phyloP scores from a whole-genome alignment of 1,284 basidiomycete genomes.

The Anthracocystis setariae region DNA sequence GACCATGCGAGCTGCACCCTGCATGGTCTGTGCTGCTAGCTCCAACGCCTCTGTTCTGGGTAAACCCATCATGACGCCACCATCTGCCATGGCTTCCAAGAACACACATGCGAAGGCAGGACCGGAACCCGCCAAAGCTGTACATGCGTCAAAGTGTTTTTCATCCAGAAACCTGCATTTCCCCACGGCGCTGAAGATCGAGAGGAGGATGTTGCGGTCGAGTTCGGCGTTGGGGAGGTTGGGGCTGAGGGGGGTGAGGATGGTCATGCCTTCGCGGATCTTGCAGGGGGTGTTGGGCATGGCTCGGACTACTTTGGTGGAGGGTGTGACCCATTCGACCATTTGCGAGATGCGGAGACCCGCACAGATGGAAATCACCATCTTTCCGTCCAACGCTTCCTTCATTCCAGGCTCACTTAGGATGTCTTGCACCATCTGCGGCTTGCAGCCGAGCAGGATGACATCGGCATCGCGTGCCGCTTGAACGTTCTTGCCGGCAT shows the following conservation, averaged over 20 bases:
- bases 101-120: constrained; percentile 97
- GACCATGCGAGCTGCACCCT: constrained; percentile 96
- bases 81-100: constrained; percentile 98
- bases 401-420: constrained; percentile 82
- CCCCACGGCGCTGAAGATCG: constrained; percentile 64
- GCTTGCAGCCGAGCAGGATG: constrained; percentile 78
- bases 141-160: constrained; percentile 91
- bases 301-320: constrained; percentile 88
- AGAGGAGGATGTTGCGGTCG: constrained; percentile 53
- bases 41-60: constrained; percentile 93
- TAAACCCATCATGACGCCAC: constrained; percentile 99
- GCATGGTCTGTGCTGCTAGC: constrained; percentile 93
- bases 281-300: constrained; percentile 99
- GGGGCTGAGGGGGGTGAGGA: constrained; percentile 58
- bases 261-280: constrained; percentile 67
- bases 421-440: constrained; percentile 83
- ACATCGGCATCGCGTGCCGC: constrained; percentile 83
- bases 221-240: constrained; percentile 35
- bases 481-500: constrained; percentile 75
- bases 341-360: constrained; percentile 90
- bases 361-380: constrained; percentile 94
- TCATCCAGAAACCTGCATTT: constrained; percentile 64
- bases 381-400: constrained; percentile 86
- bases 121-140: constrained; percentile 92
- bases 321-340: constrained; percentile 76